phyloP scores from a whole-genome alignment of 225 moss, liverwort and hornwort species.

The Asterella californica region DNA sequence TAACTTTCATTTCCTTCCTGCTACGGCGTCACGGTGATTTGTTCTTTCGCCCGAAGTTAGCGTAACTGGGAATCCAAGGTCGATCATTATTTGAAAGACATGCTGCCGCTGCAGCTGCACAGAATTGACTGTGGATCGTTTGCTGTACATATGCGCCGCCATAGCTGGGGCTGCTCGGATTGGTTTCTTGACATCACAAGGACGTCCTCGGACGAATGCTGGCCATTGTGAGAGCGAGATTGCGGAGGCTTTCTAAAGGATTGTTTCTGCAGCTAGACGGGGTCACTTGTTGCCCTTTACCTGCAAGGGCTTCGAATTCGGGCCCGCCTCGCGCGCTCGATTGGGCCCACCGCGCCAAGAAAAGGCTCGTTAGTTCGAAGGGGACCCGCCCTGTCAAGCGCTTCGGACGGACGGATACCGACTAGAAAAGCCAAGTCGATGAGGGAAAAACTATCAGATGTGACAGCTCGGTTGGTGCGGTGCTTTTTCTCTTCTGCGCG shows the following conservation, averaged over 20 bases:
- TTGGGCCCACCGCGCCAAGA: background rate
- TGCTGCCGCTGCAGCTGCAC: background rate
- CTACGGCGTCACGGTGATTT: background rate
- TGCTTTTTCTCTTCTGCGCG: background rate
- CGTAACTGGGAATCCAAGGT: background rate
- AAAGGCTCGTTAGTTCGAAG: background rate
- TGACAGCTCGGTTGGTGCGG: background rate
- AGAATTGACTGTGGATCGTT: background rate
- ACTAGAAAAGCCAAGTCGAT: too few relatives aligned
- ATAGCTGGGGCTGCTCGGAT: background rate
- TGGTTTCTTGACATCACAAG: constrained; percentile 11
- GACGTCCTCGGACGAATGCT: background rate
- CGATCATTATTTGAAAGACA: background rate
- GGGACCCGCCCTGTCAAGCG: background rate
- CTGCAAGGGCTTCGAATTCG: background rate
- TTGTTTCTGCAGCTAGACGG: background rate
- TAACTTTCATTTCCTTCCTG: background rate
- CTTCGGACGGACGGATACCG: background rate
- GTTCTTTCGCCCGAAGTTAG: background rate
- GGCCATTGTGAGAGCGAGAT: background rate
- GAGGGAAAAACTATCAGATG: too few relatives aligned
- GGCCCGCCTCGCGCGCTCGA: background rate
- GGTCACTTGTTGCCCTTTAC: background rate
- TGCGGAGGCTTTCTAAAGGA: too few relatives aligned
- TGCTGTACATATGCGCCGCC: background rate